phyloP scores from a whole-genome alignment of 306 rosid species.

The Morella rubra region DNA sequence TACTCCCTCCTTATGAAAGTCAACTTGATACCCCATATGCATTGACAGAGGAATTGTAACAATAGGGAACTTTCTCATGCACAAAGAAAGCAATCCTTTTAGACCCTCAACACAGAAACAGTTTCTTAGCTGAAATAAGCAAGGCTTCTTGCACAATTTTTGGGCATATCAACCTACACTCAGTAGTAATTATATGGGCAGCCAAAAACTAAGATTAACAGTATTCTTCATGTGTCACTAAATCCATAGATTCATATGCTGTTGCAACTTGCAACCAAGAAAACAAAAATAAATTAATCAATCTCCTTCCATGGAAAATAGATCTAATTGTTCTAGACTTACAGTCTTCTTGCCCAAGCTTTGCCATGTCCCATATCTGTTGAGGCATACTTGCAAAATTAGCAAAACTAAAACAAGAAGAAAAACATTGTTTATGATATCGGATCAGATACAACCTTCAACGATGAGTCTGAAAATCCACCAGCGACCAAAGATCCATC shows the following conservation, averaged over 20 bases:
- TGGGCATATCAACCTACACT: neutral
- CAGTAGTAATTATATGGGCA: neutral
- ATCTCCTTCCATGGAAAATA: neutral
- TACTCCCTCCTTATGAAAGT: neutral
- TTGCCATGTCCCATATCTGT: constrained; percentile 98
- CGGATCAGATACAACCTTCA: constrained; percentile 54
- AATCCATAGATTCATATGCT: too few species aligned
- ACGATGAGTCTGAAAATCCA: constrained; percentile 92
- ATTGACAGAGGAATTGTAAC: neutral
- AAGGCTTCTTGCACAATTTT: neutral
- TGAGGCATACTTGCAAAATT: constrained; percentile 25
- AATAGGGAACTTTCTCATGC: neutral
- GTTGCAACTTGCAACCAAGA: neutral
- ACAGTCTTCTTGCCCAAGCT: constrained; percentile 85
- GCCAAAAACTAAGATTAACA: neutral
- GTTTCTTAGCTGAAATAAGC: neutral
- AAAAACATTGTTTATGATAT: neutral
- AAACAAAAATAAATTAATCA: neutral
- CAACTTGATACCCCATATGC: neutral
- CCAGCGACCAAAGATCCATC: constrained; percentile 96
- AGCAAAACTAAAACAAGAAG: constrained; percentile 16
- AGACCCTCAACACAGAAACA: neutral
- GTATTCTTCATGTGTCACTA: too few species aligned
- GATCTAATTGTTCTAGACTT: constrained; percentile 38
- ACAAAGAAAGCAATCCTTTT: neutral